Percentiles rank a stretch among this genome's conserved stretches.
These are phyloP conservation scores for Phyllosticta citrichinensis DNA, from an alignment of 2,329 filamentous ascomycete genomes.

Conservation along the genomic window DNA sequence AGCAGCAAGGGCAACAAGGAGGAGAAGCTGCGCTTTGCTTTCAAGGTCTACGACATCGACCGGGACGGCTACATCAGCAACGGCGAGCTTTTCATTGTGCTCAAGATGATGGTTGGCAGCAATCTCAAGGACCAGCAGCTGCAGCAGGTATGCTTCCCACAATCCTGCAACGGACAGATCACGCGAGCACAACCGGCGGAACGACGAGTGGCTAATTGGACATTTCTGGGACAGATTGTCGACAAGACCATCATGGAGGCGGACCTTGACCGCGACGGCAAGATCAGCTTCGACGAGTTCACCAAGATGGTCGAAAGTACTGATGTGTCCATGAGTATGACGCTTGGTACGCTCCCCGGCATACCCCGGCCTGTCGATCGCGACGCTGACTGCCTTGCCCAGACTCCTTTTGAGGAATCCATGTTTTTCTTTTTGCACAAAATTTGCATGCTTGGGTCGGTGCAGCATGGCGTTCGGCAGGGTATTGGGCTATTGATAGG, in stretches of 20 bases:
- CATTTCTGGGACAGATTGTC: constrained; percentile 54
- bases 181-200: not conserved
- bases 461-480: not conserved
- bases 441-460: not conserved
- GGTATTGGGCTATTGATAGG: not conserved
- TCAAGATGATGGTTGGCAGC: constrained; percentile 99
- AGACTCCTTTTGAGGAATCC: not conserved
- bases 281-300: constrained; percentile 99
- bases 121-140: constrained; percentile 98
- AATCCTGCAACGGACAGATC: not conserved
- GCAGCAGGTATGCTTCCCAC: constrained; percentile 52
- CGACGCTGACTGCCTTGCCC: not conserved
- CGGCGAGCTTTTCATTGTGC: constrained; percentile 95
- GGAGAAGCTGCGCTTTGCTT: constrained; percentile 94
- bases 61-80: constrained; percentile 98
- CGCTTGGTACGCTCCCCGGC: constrained; percentile 41
- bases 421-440: not conserved
- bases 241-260: constrained; percentile 99
- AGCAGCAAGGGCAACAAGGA: constrained; percentile 98
- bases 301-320: constrained; percentile 98
- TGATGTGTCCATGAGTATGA: constrained; percentile 59
- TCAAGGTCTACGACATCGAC: constrained; percentile 99
- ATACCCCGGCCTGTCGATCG: not conserved
- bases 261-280: constrained; percentile 88
- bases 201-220: constrained; percentile 11